Evolutionary conservation across 768 basidiomycete species (phyloP).

Genomic region (Lactarius evosmus): DNA sequence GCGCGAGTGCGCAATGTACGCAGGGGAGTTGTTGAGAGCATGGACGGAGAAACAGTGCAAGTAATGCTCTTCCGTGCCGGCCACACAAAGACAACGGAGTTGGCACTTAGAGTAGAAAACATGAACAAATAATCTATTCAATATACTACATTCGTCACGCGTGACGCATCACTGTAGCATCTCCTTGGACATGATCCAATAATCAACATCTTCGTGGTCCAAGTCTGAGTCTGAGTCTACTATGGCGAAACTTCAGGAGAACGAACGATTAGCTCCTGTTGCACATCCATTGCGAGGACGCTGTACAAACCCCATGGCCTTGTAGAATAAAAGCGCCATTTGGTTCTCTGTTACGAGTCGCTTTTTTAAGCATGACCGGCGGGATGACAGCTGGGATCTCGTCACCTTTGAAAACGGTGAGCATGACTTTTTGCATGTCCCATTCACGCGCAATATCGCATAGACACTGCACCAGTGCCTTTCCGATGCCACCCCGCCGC

Average conservation of each 20-base stretch:
- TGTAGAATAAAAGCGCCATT: constrained; percentile 51
- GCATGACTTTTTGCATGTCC: constrained; percentile 65
- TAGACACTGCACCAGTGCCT: constrained; percentile 48
- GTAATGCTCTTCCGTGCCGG: background rate
- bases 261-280: background rate
- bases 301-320: constrained; percentile 46
- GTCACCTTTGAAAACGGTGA: constrained; percentile 76
- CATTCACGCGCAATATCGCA: constrained; percentile 48
- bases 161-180: constrained; percentile 14
- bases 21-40: constrained; percentile 24
- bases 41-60: background rate
- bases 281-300: background rate
- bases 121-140: constrained; percentile 15
- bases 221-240: constrained; percentile 28
- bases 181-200: constrained; percentile 39
- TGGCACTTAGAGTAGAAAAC: constrained; percentile 7
- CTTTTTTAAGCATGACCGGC: constrained; percentile 7
- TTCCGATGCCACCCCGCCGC: constrained; percentile 59
- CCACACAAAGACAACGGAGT: background rate
- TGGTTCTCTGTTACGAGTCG: constrained; percentile 41
- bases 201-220: constrained; percentile 37
- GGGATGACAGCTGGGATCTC: background rate
- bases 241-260: constrained; percentile 6
- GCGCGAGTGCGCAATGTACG: constrained; percentile 21
- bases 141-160: background rate